Conservation (phyloP, 495 filamentous ascomycete genomes). For the Xylaria acuta region DNA sequence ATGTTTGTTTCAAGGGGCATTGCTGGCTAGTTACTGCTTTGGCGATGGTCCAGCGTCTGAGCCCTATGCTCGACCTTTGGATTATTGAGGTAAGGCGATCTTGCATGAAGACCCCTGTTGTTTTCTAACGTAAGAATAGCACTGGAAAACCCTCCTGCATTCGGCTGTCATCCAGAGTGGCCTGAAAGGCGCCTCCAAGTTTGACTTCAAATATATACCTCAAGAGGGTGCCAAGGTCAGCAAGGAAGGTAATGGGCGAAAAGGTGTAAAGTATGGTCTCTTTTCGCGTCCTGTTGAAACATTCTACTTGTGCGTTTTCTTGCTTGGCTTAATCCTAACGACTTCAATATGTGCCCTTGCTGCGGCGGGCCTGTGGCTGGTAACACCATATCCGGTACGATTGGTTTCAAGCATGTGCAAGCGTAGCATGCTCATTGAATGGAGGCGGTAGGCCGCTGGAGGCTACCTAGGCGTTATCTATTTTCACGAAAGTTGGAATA, state of each 20-base stretch:
- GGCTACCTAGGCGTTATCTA: background rate
- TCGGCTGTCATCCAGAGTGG: slow-evolving; percentile 43
- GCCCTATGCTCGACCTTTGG: background rate
- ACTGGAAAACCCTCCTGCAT: slow-evolving; percentile 8
- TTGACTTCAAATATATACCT: slow-evolving; percentile 58
- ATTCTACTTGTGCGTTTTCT: slow-evolving; percentile 20
- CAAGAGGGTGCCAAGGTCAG: slow-evolving; percentile 48
- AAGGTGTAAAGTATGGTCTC: background rate
- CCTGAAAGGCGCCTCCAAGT: slow-evolving; percentile 42
- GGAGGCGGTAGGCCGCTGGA: background rate
- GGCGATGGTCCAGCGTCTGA: background rate
- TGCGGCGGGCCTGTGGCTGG: background rate
- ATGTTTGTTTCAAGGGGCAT: background rate
- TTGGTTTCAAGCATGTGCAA: background rate
- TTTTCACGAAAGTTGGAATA: background rate
- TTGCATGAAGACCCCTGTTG: background rate
- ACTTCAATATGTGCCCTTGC: background rate
- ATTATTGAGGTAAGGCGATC: background rate
- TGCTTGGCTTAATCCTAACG: slow-evolving; percentile 9
- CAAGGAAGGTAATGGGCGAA: slow-evolving; percentile 36
- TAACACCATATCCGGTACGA: background rate
- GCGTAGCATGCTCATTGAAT: background rate
- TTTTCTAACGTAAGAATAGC: background rate
- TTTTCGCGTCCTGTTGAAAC: slow-evolving; percentile 16
- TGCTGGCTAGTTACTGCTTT: background rate